Base-by-base conservation (phyloP, 441 rosid species). In the Viola pubescens region DNA sequence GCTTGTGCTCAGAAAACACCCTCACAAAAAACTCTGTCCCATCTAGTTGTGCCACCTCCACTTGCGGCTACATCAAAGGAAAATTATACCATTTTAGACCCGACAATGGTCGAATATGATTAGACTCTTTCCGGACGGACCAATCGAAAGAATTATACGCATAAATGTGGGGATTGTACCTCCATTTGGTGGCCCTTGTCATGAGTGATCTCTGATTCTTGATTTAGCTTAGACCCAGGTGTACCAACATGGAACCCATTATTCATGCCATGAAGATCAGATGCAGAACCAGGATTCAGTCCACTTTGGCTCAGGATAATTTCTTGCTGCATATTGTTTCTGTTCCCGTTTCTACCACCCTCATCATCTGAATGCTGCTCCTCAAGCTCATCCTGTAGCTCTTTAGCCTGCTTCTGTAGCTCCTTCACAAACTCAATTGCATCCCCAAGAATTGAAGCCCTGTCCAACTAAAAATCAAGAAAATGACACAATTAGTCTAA, bases 171-270 rank as follows among this genome's bases (percentile, higher is more conserved):
- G 9, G 13, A 9, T 38, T 14, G 3, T 48, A 85, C 97, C 95
- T 87, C 98, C 95, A 91, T 91, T 52, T 86, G 96, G 59, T 85
- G 98, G 65, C 83, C 79, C 79, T 81, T 85, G 40, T 87, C 87
- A 46, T 66, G 73, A 45, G 66, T 56, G 43, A 48, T 70, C 37
- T 78, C 82, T 13, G 59, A 41, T 45, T 82, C 84, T 7, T 68
- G 83, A 67, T 76, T 76, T 63, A 60, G 81, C 56, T 80, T 87
- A 12, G 75, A 50, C 68, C 74, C 78, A 40, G 84, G 69, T 64
- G 62, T 63, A 11, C 69, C 81, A 9, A 54, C 61, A 64, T 75
- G 80, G 63, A 76, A 79, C 40, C 66, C 66, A 52, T 58, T 63
- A 4, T 51, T 50, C 50, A 51, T 59, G 6, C 50, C 66, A 46